Evolutionary conservation across 2,329 filamentous ascomycete genomes (phyloP), one percentile per base, ranked within the genome.

Genomic region (Fusarium sp.): DNA sequence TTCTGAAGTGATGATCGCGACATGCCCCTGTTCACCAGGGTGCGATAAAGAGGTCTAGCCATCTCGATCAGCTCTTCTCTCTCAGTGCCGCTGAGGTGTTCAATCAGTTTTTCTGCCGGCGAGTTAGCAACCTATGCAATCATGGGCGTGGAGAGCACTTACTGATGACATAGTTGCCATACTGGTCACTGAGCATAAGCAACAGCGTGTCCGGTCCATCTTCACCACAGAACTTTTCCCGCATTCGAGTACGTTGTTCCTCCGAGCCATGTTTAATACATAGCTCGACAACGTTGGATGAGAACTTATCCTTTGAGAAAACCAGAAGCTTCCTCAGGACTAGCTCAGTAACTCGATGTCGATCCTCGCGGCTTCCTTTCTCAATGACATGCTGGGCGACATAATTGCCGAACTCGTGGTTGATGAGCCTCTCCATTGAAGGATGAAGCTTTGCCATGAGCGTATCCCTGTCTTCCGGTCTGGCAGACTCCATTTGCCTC

Each of bases 101-200:
- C 81, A 31, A 96, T 80, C 6, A 97, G 82, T 78, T 93, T 96
- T 78, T 97, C 92, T 96, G 72, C 29, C 29, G 3, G 9, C 39
- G 21, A 14, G 54, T 71, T 57, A 71, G 66, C 38, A 32, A 15
- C n/a, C 29, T 5, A 32, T 14, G 4, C 11, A 41, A 42, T 4
- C 9, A 27, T 17, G 37, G 14, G 11, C n/a, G 19, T n/a, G 17
- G 11, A 29, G 44, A 38, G 19, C 23, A 75, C 92, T 87, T 86
- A 96, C 93, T 94, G 60, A 98, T 90, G 6, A 98, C 94, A 73
- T 98, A 99, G 75, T 99, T 99, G 57, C 92, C 95, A 73, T 89
- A 98, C 63, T 92, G 90, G 72, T 99, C 94, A 64, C 89, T 91
- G 83, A 97, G 93, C 77, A 97, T 82, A 19, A 84, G 81, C 60